A percentile compares a stretch with the other conserved stretches of the same genome.
Evolutionary conservation across 2,329 filamentous ascomycete species (phyloP).

Genomic region (Plectosphaerella cucumerina): DNA sequence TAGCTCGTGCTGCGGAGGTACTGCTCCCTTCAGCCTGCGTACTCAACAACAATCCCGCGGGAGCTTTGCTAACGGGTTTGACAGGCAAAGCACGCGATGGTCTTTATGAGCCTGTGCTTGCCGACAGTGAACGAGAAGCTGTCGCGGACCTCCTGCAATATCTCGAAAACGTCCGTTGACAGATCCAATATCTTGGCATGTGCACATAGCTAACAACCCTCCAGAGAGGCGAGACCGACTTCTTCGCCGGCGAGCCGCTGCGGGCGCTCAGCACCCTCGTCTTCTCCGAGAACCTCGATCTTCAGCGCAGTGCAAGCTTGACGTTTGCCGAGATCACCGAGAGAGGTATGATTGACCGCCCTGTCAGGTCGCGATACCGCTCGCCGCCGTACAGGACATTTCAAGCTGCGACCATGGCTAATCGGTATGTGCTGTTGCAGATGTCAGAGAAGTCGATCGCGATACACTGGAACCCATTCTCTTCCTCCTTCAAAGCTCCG

Average conservation of each 20-base stretch:
- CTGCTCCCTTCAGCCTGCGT: background rate
- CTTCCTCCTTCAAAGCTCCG: slow-evolving; percentile 87
- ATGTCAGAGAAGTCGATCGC: slow-evolving; percentile 93
- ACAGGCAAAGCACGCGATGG: slow-evolving; percentile 74
- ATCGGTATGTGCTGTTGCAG: slow-evolving; percentile 38
- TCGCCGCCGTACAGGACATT: too few relatives aligned
- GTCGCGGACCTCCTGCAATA: slow-evolving; percentile 94
- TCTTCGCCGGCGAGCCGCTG: slow-evolving; percentile 94
- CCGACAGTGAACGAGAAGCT: slow-evolving; percentile 94
- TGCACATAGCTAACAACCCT: slow-evolving; percentile 22
- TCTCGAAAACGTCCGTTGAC: slow-evolving; percentile 80
- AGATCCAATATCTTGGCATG: background rate
- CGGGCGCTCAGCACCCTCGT: slow-evolving; percentile 92
- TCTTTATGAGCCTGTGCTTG: slow-evolving; percentile 81
- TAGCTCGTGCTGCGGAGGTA: slow-evolving; percentile 60
- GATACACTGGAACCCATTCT: slow-evolving; percentile 95
- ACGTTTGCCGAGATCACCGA: slow-evolving; percentile 99
- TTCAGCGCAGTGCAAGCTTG: slow-evolving; percentile 93
- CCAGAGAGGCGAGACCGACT: slow-evolving; percentile 93
- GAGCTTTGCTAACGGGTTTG: slow-evolving; percentile 21
- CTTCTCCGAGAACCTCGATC: slow-evolving; percentile 97
- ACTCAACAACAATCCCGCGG: background rate
- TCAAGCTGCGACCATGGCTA: too few relatives aligned
- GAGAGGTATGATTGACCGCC: slow-evolving; percentile 58
- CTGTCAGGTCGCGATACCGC: too few relatives aligned